A percentile compares a stretch with the other conserved stretches of the same genome.
phyloP scores from a whole-genome alignment of 306 rosid genomes.

The Medicago ruthenica region DNA sequence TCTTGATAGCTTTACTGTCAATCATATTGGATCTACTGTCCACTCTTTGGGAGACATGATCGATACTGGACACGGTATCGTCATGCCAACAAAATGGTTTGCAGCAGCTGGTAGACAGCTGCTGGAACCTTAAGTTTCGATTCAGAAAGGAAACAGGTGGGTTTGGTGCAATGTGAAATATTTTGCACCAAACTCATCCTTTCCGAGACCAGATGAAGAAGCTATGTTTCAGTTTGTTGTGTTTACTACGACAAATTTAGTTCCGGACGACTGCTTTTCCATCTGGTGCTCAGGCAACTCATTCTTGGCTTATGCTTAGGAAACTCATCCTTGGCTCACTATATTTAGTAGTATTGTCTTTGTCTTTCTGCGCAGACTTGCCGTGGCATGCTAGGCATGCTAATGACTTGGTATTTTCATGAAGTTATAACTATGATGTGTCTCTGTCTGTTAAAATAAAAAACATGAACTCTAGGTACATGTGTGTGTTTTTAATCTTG shows the following conservation, averaged over 20 bases:
- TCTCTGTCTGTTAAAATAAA: constrained; percentile 47
- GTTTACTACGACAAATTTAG: constrained; percentile 11
- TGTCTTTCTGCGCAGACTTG: constrained; percentile 42
- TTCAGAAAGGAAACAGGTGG: constrained; percentile 45
- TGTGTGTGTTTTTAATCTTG: constrained; percentile 37
- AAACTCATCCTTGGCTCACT: constrained; percentile 85
- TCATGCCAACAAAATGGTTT: constrained; percentile 77
- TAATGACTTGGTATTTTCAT: constrained; percentile 31
- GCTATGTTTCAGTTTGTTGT: background rate
- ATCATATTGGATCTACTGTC: constrained; percentile 56
- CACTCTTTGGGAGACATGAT: constrained; percentile 68
- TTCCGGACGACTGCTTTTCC: constrained; percentile 36
- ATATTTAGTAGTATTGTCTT: constrained; percentile 24
- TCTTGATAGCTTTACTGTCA: constrained; percentile 56
- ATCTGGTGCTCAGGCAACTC: constrained; percentile 63
- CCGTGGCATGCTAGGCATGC: constrained; percentile 26
- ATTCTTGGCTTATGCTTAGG: constrained; percentile 58
- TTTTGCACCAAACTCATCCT: constrained; percentile 48
- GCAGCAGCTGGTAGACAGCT: constrained; percentile 62
- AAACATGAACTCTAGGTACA: constrained; percentile 35
- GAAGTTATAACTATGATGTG: constrained; percentile 40
- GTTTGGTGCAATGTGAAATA: constrained; percentile 38
- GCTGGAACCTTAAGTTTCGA: constrained; percentile 77
- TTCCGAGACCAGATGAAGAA: constrained; percentile 55
- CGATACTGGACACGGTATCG: constrained; percentile 49